A percentile compares a stretch with the other conserved stretches of the same genome.
These are phyloP conservation scores for Schizosaccharomyces cryophilus DNA, from an alignment of 805 yeast genomes.

Conservation along the genomic window DNA sequence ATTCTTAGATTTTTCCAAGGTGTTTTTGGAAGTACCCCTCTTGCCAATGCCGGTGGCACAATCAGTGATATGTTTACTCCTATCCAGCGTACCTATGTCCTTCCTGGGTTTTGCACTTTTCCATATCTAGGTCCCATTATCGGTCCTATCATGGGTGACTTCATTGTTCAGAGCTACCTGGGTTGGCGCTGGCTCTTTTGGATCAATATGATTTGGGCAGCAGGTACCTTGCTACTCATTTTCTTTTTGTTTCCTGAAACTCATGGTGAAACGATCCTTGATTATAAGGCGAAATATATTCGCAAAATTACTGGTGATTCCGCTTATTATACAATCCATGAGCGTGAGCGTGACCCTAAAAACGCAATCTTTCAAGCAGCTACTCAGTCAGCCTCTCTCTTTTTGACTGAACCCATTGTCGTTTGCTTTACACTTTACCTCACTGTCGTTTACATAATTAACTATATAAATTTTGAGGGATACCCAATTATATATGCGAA, in stretches of 20 bases:
- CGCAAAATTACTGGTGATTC: constrained; percentile 20
- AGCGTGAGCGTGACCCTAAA: constrained; percentile 31
- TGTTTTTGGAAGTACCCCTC: constrained; percentile 53
- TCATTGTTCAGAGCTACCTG: constrained; percentile 27
- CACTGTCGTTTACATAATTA: constrained; percentile 28
- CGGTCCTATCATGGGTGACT: constrained; percentile 47
- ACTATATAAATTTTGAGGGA: constrained; percentile 32
- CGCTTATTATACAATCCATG: not conserved
- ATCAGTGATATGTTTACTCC: constrained; percentile 37
- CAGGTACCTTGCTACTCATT: constrained; percentile 17
- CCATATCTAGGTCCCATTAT: constrained; percentile 14
- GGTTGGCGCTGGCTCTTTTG: constrained; percentile 66
- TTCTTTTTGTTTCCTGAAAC: constrained; percentile 51
- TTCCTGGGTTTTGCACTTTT: constrained; percentile 8
- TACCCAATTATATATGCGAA: constrained; percentile 29
- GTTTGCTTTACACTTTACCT: constrained; percentile 27
- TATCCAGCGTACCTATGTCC: constrained; percentile 6
- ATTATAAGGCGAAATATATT: constrained; percentile 36
- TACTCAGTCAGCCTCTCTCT: constrained; percentile 42
- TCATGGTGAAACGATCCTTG: constrained; percentile 58
- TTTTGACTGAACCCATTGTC: constrained; percentile 52
- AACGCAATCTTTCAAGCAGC: constrained; percentile 15
- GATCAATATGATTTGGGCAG: constrained; percentile 35
- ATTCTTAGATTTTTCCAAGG: constrained; percentile 58
- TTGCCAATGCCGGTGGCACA: constrained; percentile 72